phyloP scores from a whole-genome alignment of 78 protist species.

The Dictyostelium brefeldianum region DNA sequence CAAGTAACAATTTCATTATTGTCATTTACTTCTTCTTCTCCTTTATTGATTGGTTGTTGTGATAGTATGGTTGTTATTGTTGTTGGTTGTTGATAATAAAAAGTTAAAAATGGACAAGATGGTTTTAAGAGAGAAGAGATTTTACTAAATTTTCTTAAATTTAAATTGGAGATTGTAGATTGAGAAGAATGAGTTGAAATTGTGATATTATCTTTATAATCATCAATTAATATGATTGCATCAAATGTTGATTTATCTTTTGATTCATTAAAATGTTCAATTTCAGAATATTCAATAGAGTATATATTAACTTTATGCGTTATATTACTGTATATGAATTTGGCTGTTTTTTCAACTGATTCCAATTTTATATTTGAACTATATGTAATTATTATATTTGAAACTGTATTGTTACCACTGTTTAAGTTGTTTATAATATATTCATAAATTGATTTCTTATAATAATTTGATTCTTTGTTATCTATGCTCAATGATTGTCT shows the following conservation, averaged over 20 bases:
- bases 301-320: not conserved
- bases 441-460: not conserved
- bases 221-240: not conserved
- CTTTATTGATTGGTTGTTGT: not conserved
- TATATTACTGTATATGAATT: not conserved
- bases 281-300: slow-evolving; percentile 10
- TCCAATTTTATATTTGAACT: not conserved
- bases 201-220: not conserved
- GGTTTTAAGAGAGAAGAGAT: slow-evolving; percentile 8
- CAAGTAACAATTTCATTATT: not conserved
- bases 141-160: slow-evolving; percentile 1
- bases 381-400: slow-evolving; percentile 4
- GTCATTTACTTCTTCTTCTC: not conserved
- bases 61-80: too few relatives aligned
- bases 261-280: slow-evolving; percentile 1
- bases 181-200: not conserved
- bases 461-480: not conserved
- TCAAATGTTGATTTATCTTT: slow-evolving; percentile 17
- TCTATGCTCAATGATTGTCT: not conserved
- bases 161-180: not conserved
- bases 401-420: not conserved
- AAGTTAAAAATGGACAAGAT: slow-evolving; percentile 1
- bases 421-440: not conserved
- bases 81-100: not conserved
- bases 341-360: not conserved